Conservation (phyloP, 495 filamentous ascomycete genomes). For the Xylaria nigripes region DNA sequence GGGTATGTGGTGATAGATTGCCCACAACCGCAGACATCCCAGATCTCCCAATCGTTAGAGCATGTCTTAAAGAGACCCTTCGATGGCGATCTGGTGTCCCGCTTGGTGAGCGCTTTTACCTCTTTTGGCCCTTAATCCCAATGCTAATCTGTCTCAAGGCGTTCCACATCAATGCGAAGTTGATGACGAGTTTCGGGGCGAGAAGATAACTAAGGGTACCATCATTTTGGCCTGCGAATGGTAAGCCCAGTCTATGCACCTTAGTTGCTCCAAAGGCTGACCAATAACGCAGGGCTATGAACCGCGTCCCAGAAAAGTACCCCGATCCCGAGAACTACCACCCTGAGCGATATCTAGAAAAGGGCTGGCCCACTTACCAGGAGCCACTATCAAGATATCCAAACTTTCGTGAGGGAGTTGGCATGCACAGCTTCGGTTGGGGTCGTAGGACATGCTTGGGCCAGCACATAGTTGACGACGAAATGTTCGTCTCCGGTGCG, state of each 20-base stretch:
- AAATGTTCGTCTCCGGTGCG: conserved; percentile 43
- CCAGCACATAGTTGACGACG: conserved; percentile 53
- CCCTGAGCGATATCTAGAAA: conserved; percentile 47
- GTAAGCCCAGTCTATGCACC: conserved; percentile 16
- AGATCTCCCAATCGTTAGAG: conserved; percentile 44
- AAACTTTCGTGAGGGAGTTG: conserved; percentile 42
- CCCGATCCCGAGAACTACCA: conserved; percentile 47
- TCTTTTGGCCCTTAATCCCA: background rate
- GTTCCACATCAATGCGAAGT: conserved; percentile 46
- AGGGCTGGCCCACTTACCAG: conserved; percentile 47
- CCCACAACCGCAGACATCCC: conserved; percentile 41
- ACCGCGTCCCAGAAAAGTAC: conserved; percentile 40
- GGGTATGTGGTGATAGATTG: conserved; percentile 45
- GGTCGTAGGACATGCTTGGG: conserved; percentile 58
- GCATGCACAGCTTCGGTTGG: conserved; percentile 52
- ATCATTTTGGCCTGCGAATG: conserved; percentile 50
- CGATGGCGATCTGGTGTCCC: conserved; percentile 52
- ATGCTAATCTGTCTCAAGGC: conserved; percentile 19
- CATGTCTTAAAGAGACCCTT: conserved; percentile 52
- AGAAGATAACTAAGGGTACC: conserved; percentile 43
- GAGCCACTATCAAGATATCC: conserved; percentile 44
- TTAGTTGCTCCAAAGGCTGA: background rate
- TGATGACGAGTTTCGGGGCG: conserved; percentile 42
- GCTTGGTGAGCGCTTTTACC: conserved; percentile 26
- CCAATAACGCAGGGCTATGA: conserved; percentile 35